Evolutionary conservation across 768 basidiomycete genomes (phyloP).

Genomic region (Hygrophorus pudorinus): DNA sequence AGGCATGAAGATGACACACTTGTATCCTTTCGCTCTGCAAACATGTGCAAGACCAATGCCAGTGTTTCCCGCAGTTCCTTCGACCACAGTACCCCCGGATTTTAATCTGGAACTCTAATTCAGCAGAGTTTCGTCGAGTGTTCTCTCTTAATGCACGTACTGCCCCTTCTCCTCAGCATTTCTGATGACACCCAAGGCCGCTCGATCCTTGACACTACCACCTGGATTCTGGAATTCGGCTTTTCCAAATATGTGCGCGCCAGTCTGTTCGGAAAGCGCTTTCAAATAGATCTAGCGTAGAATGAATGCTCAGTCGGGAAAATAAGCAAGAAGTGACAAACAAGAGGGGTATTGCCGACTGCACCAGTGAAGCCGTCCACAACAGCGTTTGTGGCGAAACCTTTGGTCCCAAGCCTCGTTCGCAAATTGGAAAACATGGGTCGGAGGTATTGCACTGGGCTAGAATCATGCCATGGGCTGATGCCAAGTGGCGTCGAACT

Average conservation of each 20-base stretch:
- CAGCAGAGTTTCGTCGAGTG: too few species aligned
- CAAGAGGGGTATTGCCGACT: constrained; percentile 90
- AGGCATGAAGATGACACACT: constrained; percentile 99
- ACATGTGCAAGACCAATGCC: constrained; percentile 95
- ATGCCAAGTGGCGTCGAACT: too few species aligned
- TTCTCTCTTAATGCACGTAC: constrained; percentile 31
- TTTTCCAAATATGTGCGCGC: constrained; percentile 83
- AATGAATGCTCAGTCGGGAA: background rate
- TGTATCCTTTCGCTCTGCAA: constrained; percentile 87
- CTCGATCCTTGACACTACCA: constrained; percentile 95
- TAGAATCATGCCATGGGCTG: too few species aligned
- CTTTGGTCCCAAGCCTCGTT: constrained; percentile 18
- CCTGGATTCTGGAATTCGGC: constrained; percentile 99
- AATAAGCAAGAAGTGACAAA: constrained; percentile 24
- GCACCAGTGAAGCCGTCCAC: constrained; percentile 80
- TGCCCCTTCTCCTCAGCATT: constrained; percentile 80
- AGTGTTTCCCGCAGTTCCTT: constrained; percentile 97
- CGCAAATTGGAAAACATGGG: constrained; percentile 8
- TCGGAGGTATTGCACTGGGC: too few species aligned
- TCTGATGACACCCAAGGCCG: constrained; percentile 78
- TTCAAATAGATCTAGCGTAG: constrained; percentile 67
- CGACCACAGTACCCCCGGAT: constrained; percentile 94
- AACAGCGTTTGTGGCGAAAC: constrained; percentile 29
- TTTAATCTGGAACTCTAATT: constrained; percentile 41
- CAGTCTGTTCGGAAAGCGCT: constrained; percentile 70